Evolutionary conservation across 169 alveolate species (phyloP).

Genomic region (Cryptosporidium xiaoi): DNA sequence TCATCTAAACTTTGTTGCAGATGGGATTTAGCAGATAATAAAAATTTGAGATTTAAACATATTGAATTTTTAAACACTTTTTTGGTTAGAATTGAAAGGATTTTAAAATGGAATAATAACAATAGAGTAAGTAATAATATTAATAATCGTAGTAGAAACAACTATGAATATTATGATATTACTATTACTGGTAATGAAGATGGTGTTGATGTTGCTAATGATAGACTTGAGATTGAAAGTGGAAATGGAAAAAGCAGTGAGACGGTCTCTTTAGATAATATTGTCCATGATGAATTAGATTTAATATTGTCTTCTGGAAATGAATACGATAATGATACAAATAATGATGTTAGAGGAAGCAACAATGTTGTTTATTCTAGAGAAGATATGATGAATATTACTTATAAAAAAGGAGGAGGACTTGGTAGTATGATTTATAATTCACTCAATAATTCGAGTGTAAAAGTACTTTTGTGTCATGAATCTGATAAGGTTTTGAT

Average conservation of each 20-base stretch:
- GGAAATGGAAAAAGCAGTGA: neutral
- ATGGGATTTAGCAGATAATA: constrained; percentile 86
- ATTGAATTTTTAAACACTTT: constrained; percentile 47
- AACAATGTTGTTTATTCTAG: too few species aligned
- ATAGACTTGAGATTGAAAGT: neutral
- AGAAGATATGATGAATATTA: too few species aligned
- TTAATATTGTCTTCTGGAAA: neutral
- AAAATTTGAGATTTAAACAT: constrained; percentile 79
- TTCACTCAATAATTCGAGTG: constrained; percentile 73
- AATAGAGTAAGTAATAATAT: neutral
- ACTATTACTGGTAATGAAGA: neutral
- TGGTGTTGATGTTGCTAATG: neutral
- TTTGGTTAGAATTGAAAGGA: constrained; percentile 44
- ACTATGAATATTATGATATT: too few species aligned
- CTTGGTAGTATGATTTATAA: too few species aligned
- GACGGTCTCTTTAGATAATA: constrained; percentile 1
- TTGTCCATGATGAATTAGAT: neutral
- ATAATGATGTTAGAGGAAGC: too few species aligned
- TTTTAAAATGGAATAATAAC: constrained; percentile 20
- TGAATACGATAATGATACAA: too few species aligned
- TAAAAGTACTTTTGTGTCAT: constrained; percentile 84
- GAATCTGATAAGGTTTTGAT: constrained; percentile 89
- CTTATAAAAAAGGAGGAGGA: too few species aligned
- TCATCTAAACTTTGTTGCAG: constrained; percentile 79
- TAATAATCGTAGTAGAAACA: too few species aligned